Percentiles rank a stretch among this genome's conserved stretches.
Evolutionary conservation across 805 yeast species (phyloP).

Genomic region (Nakazawaea laoshanensis): DNA sequence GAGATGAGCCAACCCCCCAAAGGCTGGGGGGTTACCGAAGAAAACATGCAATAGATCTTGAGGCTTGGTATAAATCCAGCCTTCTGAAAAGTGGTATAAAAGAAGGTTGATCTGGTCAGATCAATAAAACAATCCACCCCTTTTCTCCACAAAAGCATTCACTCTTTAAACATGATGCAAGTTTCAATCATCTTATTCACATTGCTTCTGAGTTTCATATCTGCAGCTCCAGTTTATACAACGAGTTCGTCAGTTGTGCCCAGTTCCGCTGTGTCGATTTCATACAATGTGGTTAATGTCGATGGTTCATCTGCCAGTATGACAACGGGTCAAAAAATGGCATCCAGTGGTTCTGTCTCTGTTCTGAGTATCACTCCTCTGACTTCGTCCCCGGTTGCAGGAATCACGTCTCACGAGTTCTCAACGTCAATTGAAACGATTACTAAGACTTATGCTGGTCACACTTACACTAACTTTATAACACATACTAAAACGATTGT

Average conservation of each 20-base stretch:
- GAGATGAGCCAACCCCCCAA: no score
- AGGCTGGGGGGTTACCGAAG: no score
- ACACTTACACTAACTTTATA: constrained; percentile 7
- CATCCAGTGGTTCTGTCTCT: background rate
- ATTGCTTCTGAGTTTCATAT: background rate
- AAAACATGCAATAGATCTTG: no score
- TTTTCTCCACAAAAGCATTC: no score
- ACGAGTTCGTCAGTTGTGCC: background rate
- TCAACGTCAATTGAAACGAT: background rate
- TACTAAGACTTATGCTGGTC: background rate
- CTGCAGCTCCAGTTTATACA: constrained; percentile 2
- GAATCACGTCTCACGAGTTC: background rate
- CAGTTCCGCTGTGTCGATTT: background rate
- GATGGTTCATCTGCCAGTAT: constrained; percentile 7
- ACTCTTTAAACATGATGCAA: no score
- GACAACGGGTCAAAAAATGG: constrained; percentile 1
- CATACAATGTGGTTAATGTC: constrained; percentile 10
- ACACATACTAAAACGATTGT: constrained; percentile 4
- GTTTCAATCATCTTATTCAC: no score
- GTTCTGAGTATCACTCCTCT: background rate
- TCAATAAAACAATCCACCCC: no score
- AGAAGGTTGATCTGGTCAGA: no score
- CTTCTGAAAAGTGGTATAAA: no score
- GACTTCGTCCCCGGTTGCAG: constrained; percentile 1
- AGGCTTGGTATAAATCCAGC: no score